phyloP scores from a whole-genome alignment of 2,329 filamentous ascomycete species.

The Ceratocystis cubensis region DNA sequence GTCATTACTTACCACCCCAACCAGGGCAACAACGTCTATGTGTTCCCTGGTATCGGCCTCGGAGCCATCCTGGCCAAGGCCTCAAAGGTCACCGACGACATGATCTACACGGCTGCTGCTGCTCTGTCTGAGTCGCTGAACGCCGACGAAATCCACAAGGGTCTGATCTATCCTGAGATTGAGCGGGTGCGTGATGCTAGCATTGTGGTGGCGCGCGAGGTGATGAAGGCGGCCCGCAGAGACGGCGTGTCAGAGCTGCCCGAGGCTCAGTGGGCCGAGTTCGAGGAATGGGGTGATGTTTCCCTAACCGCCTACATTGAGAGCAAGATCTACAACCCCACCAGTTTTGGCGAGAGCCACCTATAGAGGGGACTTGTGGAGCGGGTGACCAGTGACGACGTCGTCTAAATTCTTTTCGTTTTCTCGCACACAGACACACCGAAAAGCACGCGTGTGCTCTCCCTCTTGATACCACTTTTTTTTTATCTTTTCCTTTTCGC shows the following conservation, averaged over 20 bases:
- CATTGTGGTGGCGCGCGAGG: conserved; percentile 72
- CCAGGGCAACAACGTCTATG: conserved; percentile 79
- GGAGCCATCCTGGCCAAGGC: conserved; percentile 87
- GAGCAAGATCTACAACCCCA: conserved; percentile 48
- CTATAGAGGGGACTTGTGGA: conserved; percentile 27
- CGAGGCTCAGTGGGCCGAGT: conserved; percentile 58
- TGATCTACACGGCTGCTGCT: conserved; percentile 90
- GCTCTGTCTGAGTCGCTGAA: conserved; percentile 68
- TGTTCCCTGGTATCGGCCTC: conserved; percentile 92
- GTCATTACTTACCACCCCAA: conserved; percentile 60
- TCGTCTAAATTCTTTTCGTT: background rate
- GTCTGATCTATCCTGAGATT: conserved; percentile 83
- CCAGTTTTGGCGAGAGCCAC: conserved; percentile 31
- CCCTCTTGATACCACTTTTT: conserved; percentile 13
- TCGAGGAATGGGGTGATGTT: conserved; percentile 58
- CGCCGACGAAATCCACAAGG: conserved; percentile 65
- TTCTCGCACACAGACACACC: background rate
- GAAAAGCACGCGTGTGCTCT: background rate
- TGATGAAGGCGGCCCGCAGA: conserved; percentile 81
- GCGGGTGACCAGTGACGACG: background rate
- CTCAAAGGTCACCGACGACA: conserved; percentile 74
- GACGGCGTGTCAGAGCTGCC: conserved; percentile 61
- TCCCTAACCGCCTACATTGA: conserved; percentile 49
- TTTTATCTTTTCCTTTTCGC: conserved; percentile 10
- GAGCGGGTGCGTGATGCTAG: conserved; percentile 85